Base-by-base conservation (phyloP, 176 grass and related monocot genomes). In the Oryza longistaminata region DNA sequence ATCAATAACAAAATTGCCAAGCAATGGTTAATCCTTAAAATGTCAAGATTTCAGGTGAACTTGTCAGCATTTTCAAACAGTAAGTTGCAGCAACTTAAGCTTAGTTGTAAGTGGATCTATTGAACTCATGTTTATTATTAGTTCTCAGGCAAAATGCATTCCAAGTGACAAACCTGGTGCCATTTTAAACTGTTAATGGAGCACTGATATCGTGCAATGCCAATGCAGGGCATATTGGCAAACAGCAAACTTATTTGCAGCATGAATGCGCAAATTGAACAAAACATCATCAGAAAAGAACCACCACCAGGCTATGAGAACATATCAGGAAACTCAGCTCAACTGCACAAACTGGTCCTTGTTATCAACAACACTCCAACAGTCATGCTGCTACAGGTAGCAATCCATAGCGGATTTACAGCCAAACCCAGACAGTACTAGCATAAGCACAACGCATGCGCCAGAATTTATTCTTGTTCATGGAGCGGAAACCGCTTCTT, bases 401-500 rank as follows among this genome's bases (percentile, higher is more conserved):
- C 29, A 62, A 49, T 21, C 37, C 50, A 71, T 19, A 68, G 33
- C n/a, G 73, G 35, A 70, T 50, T 66, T 22, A 67, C 11, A 39
- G 0, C 55, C 52, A 73, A 46, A 46, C 58, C 71, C 33, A 67
- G 73, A 25, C 11, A 16, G 42, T 35, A 71, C 66, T 72, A 42
- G 44, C 67, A 72, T 50, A 66, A 37, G 73, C 66, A 77, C 19
- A 64, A n/a, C 14, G 16, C n/a, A 70, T 45, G 26, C 49, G 16
- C 37, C 68, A 79, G 24, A 17, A 65, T 68, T 75, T 87, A 90
- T 64, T 80, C 53, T 9, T 6, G 49, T 81, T 69, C 82, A 64
- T 69, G 8, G 5, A 16, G 69, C n/a, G 2, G 75, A 80, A 43
- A 24, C 74, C n/a, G 1, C 44, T 11, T 25, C 68, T 80, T 90